Base-by-base conservation (phyloP, 2,329 filamentous ascomycete species). In the Clonostachys chloroleuca region DNA sequence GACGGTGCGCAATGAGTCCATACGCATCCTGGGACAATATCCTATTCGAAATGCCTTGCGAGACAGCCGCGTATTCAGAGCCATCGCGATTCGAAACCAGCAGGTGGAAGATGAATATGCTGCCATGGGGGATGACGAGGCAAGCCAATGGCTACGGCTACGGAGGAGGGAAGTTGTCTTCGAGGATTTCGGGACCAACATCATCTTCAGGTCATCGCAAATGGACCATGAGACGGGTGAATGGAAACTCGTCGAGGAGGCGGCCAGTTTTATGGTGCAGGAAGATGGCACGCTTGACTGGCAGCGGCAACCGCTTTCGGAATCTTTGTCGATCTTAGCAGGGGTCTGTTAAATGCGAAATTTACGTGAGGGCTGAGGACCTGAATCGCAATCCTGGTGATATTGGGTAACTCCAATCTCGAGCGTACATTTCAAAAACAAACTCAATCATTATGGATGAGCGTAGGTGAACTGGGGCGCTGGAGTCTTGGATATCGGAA, bases 1-100 rank as follows among this genome's bases (percentile, higher is more conserved):
- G 5, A 49, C 54, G 0, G 64, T 74, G 5, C 59, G 69, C 12
- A 61, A 64, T 6, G 66, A 73, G 5, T 64, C 72, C 8, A 64
- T 68, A 13, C 59, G 64, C 9, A 66, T 75, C 16, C 56, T 75
- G 14, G 59, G 59, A 5, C 54, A 62, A 42, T 69, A 73, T 30
- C 70, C 70, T 4, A 63, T 70, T 4, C 62, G 67, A 33, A 73
- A 74, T 49, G 70, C 68, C 2, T 60, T 74, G 9, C 66, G 70
- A 18, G 70, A 74, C 49, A 72, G 64, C 42, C 59, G 65, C 13
- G 59, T 69, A 1, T 67, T 71, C 41, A 52, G 62, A 1, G 69
- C 68, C 5, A 66, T 74, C 43, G 65, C 63, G 2, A 48, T 67
- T 2, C 63, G 63, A 44, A 70, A 70, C 51, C 54, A 59, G 2